Evolutionary conservation across 2,329 filamentous ascomycete species (phyloP).

Genomic region (Cladosporium sp.): DNA sequence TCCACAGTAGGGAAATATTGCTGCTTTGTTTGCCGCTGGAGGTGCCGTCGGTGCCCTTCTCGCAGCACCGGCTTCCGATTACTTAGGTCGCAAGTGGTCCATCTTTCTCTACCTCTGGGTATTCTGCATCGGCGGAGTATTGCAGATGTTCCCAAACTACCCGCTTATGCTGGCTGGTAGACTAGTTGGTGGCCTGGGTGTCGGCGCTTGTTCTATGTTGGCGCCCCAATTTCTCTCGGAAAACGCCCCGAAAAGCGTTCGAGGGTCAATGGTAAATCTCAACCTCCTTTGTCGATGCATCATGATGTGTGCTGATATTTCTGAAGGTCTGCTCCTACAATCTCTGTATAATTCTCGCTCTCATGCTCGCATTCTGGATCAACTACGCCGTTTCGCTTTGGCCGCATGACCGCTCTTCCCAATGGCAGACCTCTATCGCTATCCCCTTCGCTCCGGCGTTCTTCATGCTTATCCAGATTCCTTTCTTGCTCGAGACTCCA

Average conservation of each 20-base stretch:
- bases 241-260: conserved; percentile 54
- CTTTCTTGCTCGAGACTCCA: conserved; percentile 32
- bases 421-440: conserved; percentile 60
- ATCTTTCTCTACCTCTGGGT: conserved; percentile 43
- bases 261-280: conserved; percentile 58
- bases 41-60: conserved; percentile 37
- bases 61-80: conserved; percentile 45
- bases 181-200: conserved; percentile 34
- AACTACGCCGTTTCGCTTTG: conserved; percentile 39
- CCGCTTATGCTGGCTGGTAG: conserved; percentile 33
- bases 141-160: conserved; percentile 32
- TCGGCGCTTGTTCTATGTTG: conserved; percentile 34
- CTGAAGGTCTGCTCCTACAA: conserved; percentile 42
- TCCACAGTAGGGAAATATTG: conserved; percentile 35
- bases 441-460: conserved; percentile 40
- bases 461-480: conserved; percentile 32
- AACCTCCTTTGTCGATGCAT: too few species aligned
- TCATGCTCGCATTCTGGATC: conserved; percentile 42
- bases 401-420: conserved; percentile 43
- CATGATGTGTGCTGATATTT: conserved; percentile 62
- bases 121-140: conserved; percentile 38
- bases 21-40: conserved; percentile 34
- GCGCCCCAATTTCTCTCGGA: conserved; percentile 38
- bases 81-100: conserved; percentile 45
- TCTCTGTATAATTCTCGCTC: conserved; percentile 35